Evolutionary conservation across 2,329 filamentous ascomycete genomes (phyloP).

Genomic region (Capronia americana): DNA sequence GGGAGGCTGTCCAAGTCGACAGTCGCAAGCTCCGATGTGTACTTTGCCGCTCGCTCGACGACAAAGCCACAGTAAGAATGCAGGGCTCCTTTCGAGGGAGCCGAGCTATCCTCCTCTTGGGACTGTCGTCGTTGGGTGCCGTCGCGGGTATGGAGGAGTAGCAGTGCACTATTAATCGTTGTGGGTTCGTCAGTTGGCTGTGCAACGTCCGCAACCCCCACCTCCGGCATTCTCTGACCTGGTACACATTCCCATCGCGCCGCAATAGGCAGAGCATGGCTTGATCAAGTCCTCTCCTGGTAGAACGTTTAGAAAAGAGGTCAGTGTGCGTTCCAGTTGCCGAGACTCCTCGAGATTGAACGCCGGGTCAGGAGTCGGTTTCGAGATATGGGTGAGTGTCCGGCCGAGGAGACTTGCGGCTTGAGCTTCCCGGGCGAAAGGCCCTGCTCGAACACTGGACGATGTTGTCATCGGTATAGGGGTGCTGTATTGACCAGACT

Average conservation of each 20-base stretch:
- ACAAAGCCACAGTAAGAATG: conserved; percentile 2
- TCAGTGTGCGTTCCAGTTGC: conserved; percentile 1
- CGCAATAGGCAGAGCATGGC: conserved; percentile 7
- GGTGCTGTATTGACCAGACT: neutral
- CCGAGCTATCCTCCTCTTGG: neutral
- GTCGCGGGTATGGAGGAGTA: neutral
- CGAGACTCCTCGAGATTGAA: neutral
- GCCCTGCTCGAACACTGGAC: neutral
- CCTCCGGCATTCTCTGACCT: neutral
- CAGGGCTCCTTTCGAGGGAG: neutral
- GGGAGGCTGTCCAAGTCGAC: conserved; percentile 1
- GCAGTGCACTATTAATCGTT: neutral
- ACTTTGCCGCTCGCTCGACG: conserved; percentile 7
- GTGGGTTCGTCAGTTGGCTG: neutral
- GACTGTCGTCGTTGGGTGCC: neutral
- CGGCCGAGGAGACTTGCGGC: conserved; percentile 14
- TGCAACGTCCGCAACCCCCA: neutral
- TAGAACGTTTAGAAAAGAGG: neutral
- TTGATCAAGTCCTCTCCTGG: conserved; percentile 10
- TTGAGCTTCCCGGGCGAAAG: conserved; percentile 10
- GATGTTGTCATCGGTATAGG: conserved; percentile 3
- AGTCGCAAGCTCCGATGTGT: conserved; percentile 5
- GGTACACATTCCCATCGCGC: conserved; percentile 8
- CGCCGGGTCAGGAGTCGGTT: neutral
- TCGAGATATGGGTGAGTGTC: conserved; percentile 3